Evolutionary conservation across 257 asterid genomes (phyloP), one percentile per base, ranked within the genome.

Genomic region (Lycium barbarum): DNA sequence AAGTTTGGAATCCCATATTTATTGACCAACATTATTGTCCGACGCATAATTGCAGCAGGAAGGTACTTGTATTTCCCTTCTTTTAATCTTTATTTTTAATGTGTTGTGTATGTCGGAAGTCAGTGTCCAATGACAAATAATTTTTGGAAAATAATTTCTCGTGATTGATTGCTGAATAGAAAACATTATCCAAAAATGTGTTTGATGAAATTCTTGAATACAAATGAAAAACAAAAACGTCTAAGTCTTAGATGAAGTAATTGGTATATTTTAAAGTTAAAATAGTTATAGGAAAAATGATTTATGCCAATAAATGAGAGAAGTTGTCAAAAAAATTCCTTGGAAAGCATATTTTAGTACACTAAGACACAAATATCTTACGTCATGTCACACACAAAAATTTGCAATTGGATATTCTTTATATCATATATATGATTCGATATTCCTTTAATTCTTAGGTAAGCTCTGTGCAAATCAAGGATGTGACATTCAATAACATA

Each of bases 1-100:
- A 87, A 35, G 93, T 88, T 20, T 12, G 26, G 36, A 94, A 94
- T 58, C 97, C 98, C 6, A 88, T 94, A 54, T 6, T 92, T 14
- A 94, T 94, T 67, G 98, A 94, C 84, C 97, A 94, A 22, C 68
- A 86, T 2, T 93, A 93, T 85, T 92, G 96, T 26, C 96, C 97
- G 0, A 15, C 12, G 1, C 5, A 61, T 0, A n/a, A 43, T 76
- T 92, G 95, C 88, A 2, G 11, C 53, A 20, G 9, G 6, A n/a
- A 35, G 73, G 73, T 66, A 66, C 45, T 12, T 66, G 1, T 45
- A 66, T 12, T 66, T 49, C 33, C 45, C n/a, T 1, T 66, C 17
- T 33, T 35, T 66, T 12, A 2, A 66, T 66, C 72, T 12, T 66
- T 12, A 66, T 11, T 11, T 7, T 66, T 26, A 22, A 22, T 22